These are phyloP conservation scores for Botrytis elliptica DNA, from an alignment of 2,329 filamentous ascomycete genomes.

Conservation along the genomic window DNA sequence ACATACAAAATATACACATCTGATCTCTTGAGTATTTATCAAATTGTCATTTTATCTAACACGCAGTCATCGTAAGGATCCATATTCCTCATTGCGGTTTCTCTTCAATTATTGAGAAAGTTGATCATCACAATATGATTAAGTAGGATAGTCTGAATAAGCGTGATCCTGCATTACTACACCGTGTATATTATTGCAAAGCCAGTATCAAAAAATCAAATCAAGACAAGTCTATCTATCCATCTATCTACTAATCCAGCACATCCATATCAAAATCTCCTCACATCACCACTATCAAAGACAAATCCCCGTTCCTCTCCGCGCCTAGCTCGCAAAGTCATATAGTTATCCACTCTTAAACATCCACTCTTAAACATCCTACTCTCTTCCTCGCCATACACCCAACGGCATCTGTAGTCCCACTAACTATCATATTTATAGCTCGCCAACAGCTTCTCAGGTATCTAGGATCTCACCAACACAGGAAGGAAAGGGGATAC, in stretches of 20 bases:
- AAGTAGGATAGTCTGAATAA: background rate
- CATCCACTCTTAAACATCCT: background rate
- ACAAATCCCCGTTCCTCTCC: background rate
- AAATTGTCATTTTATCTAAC: background rate
- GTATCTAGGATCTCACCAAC: background rate
- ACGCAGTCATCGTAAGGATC: background rate
- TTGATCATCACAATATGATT: background rate
- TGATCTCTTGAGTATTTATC: background rate
- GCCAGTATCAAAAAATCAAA: background rate
- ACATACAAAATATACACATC: background rate
- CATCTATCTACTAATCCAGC: too few relatives aligned
- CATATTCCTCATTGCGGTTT: background rate
- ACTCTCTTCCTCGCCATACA: rapidly evolving
- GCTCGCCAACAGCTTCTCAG: background rate
- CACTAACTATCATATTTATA: background rate
- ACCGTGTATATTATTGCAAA: background rate
- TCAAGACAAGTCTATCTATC: background rate
- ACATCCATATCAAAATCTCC: background rate
- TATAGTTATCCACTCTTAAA: background rate
- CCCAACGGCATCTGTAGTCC: too few relatives aligned
- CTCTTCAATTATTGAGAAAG: background rate
- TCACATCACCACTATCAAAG: background rate
- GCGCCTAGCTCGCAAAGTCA: background rate
- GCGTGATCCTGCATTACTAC: background rate
- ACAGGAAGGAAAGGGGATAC: background rate